Conservation (phyloP, 768 basidiomycete genomes). For the Suillus cothurnatus region DNA sequence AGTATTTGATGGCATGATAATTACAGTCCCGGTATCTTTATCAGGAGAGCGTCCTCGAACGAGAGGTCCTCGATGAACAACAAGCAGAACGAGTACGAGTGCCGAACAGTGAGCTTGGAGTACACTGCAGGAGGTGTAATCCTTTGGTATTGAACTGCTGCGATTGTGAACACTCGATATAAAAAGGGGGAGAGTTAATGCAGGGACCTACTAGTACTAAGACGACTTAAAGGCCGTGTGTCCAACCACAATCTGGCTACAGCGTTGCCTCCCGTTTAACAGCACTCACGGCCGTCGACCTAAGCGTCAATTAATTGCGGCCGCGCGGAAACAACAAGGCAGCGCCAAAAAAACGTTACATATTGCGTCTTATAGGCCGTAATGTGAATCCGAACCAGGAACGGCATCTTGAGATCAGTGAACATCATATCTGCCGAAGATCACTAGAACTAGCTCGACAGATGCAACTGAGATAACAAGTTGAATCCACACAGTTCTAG, state of each 20-base stretch:
- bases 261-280: not conserved
- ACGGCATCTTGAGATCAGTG: not conserved
- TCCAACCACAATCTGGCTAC: not conserved
- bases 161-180: constrained; percentile 5
- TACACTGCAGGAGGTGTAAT: not conserved
- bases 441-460: not conserved
- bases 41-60: not conserved
- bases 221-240: constrained; percentile 2
- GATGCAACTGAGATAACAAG: not conserved
- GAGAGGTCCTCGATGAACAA: not conserved
- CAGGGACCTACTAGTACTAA: not conserved
- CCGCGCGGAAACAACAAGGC: constrained; percentile 9
- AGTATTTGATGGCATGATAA: constrained; percentile 3
- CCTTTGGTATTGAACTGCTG: not conserved
- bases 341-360: constrained; percentile 6
- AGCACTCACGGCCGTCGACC: constrained; percentile 3
- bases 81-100: not conserved
- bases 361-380: not conserved
- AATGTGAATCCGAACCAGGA: constrained; percentile 5
- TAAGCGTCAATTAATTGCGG: constrained; percentile 7
- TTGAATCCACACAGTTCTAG: not conserved
- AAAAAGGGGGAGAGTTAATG: not conserved
- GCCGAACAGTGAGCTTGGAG: not conserved
- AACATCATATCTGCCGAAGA: not conserved
- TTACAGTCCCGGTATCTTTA: not conserved